phyloP scores from a whole-genome alignment of 2,329 filamentous ascomycete genomes.

The Colletotrichum orbiculare region DNA sequence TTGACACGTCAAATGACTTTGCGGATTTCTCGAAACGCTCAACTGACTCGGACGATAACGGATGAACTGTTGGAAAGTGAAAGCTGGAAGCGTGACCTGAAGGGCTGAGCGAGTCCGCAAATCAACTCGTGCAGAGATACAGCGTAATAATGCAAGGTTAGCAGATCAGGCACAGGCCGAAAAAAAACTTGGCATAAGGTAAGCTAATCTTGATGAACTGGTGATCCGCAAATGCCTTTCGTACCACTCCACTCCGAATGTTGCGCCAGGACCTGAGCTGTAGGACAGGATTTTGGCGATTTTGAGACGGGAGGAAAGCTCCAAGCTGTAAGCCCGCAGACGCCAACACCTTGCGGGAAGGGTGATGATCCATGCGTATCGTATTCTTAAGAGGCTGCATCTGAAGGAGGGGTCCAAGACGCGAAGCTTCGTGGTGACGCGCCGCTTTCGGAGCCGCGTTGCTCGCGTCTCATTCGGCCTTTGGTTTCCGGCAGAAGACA shows the following conservation, averaged over 20 bases:
- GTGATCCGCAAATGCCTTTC: conserved; percentile 18
- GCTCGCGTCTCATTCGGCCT: neutral
- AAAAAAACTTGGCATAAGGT: too few species aligned
- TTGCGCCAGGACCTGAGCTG: conserved; percentile 10
- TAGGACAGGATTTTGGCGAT: neutral
- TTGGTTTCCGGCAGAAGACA: neutral
- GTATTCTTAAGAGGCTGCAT: conserved; percentile 1
- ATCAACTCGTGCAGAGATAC: too few species aligned
- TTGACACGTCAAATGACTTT: too few species aligned
- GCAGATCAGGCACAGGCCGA: too few species aligned
- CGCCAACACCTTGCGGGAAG: conserved; percentile 1
- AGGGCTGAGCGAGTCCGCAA: too few species aligned
- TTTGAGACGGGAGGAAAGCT: conserved; percentile 16
- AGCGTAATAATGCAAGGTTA: too few species aligned
- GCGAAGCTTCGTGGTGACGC: neutral
- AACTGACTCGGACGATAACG: too few species aligned
- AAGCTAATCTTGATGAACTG: neutral
- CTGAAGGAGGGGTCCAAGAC: neutral
- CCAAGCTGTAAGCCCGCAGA: conserved; percentile 2
- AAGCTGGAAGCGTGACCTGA: too few species aligned
- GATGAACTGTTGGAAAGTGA: too few species aligned
- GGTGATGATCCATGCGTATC: too few species aligned
- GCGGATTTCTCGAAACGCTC: too few species aligned
- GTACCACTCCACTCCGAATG: conserved; percentile 5
- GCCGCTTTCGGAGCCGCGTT: too few species aligned